These are phyloP conservation scores for Triangularia verruculosa DNA, from an alignment of 2,329 filamentous ascomycete species.

Conservation along the genomic window DNA sequence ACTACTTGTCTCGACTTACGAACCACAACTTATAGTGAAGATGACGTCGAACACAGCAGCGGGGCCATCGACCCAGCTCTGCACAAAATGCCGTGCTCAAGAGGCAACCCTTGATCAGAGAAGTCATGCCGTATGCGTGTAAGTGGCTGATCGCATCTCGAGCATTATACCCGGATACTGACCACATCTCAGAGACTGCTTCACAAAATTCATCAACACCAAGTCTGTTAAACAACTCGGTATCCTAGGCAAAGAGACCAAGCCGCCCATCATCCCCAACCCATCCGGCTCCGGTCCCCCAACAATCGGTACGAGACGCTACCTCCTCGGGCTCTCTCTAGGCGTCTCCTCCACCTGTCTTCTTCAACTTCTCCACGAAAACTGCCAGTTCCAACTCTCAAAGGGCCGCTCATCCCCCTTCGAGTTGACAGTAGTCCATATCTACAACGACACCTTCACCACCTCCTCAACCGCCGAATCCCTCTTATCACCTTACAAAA, in stretches of 20 bases:
- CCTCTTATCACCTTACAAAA: conserved; percentile 52
- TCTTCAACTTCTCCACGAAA: conserved; percentile 70
- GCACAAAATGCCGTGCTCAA: conserved; percentile 54
- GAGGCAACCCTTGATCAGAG: conserved; percentile 54
- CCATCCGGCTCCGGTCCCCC: conserved; percentile 9
- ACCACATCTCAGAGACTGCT: conserved; percentile 60
- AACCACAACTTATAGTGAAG: not conserved
- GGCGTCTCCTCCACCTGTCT: conserved; percentile 78
- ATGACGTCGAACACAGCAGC: conserved; percentile 21
- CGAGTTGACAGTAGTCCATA: conserved; percentile 59
- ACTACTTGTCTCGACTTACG: not conserved
- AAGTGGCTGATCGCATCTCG: conserved; percentile 25
- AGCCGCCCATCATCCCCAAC: conserved; percentile 26
- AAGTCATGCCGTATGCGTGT: conserved; percentile 59
- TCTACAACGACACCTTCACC: conserved; percentile 41
- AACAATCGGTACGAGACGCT: conserved; percentile 39
- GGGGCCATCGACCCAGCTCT: conserved; percentile 35
- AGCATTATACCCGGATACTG: not conserved
- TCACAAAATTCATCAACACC: conserved; percentile 69
- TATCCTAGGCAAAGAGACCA: conserved; percentile 48
- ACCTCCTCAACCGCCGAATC: conserved; percentile 35
- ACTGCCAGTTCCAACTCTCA: conserved; percentile 62
- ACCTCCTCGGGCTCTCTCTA: conserved; percentile 79
- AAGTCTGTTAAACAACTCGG: conserved; percentile 75
- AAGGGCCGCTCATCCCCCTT: conserved; percentile 66